Percentiles rank a stretch among this genome's conserved stretches.
Evolutionary conservation across 2,329 filamentous ascomycete species (phyloP).

Genomic region (Calonectria pauciramosa): DNA sequence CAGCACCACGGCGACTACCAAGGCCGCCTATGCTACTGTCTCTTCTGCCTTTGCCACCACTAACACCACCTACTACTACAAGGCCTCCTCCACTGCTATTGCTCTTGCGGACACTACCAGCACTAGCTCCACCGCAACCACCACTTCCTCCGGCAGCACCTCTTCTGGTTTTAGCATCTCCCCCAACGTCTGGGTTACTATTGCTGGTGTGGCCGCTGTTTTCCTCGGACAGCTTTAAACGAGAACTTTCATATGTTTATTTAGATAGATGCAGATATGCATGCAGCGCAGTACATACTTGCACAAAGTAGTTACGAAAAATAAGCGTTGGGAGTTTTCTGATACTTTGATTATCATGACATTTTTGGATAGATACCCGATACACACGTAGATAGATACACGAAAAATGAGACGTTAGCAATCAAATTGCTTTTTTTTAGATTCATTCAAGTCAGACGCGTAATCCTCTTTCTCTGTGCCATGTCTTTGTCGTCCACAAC

Average conservation of each 20-base stretch:
- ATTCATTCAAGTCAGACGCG: not conserved
- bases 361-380: constrained; percentile 12
- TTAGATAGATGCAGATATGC: not conserved
- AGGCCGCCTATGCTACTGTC: not conserved
- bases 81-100: not conserved
- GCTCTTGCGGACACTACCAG: not conserved
- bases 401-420: not conserved
- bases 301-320: not conserved
- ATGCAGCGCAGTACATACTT: not conserved
- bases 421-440: not conserved
- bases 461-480: not conserved
- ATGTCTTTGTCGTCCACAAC: not conserved
- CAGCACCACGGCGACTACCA: not conserved
- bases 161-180: not conserved
- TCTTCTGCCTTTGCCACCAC: not conserved
- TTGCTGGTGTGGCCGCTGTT: not conserved
- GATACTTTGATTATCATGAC: not conserved
- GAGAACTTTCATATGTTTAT: not conserved
- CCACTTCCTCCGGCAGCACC: not conserved
- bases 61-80: not conserved
- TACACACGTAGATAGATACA: not conserved
- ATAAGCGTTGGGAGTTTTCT: constrained; percentile 1
- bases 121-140: not conserved
- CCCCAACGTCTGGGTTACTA: not conserved
- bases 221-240: constrained; percentile 2